Evolutionary conservation across 192 early-diverging fungal species (phyloP), one percentile per base, ranked within the genome.

Genomic region (Podila minutissima): DNA sequence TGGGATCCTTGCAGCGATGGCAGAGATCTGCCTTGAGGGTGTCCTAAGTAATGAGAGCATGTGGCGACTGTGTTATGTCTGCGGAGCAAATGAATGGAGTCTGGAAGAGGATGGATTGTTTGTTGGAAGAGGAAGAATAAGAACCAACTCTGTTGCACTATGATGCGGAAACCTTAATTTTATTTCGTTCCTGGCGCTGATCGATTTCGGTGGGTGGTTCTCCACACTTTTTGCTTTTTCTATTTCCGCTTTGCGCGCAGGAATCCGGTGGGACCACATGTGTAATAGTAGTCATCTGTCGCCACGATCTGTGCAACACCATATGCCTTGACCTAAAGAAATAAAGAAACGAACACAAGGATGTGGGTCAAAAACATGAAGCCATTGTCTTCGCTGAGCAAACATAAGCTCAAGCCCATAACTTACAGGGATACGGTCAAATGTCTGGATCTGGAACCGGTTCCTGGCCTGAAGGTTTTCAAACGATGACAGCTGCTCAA

Each of bases 291-390:
- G 71, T 85, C 84, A 35, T 86, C 75, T 6, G 86, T 79, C 11
- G 88, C 86, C 59, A 82, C 71, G 65, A 91, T 87, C 66, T 93
- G 88, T 38, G 91, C 89, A 0, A 93, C 88, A 15, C 92, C 91
- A 79, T 89, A 93, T 0, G 89, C 78, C 35, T 88, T 86, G 55
- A 88, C 69, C 81, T 86, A 72, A 22, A 31, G 28, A 26, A 59
- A 61, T 15, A 58, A 33, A 13, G 38, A 26, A n/a, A 53, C 63
- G 12, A 33, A 35, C 35, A 11, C 41, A 13, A 46, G 41, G 3
- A 46, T 17, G 11, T 46, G 41, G 15, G 41, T 46, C 10, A 67
- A 37, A 37, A 62, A 29, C 35, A 29, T 32, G 28, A 9, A 55
- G 37, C 13, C 15, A 26, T 24, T 70, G 82, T 15, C 19, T 50